Evolutionary conservation across 345 rosid species (phyloP).

Genomic region (Kandelia obovata): DNA sequence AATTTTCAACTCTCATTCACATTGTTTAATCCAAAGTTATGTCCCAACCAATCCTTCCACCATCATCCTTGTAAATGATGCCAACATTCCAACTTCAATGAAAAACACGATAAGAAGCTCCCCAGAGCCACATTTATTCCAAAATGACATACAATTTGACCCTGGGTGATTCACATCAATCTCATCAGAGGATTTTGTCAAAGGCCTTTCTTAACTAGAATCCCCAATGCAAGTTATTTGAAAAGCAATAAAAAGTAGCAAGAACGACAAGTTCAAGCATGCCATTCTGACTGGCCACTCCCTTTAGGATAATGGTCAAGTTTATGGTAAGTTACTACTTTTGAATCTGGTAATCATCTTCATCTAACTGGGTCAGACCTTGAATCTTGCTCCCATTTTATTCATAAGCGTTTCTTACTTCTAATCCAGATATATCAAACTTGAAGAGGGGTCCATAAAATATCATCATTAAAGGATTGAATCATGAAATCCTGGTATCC

Average conservation of each 20-base stretch:
- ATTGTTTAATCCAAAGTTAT: neutral
- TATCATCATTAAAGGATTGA: neutral
- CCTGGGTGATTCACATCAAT: neutral
- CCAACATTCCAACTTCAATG: conserved; percentile 3
- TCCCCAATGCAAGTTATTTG: too few species aligned
- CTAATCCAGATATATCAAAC: conserved; percentile 1
- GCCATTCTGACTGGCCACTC: too few species aligned
- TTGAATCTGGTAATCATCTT: neutral
- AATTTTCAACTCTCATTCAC: neutral
- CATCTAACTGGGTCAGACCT: neutral
- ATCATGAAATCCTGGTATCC: neutral
- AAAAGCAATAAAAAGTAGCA: too few species aligned
- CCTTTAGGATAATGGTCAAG: too few species aligned
- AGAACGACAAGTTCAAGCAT: too few species aligned
- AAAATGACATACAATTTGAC: conserved; percentile 3
- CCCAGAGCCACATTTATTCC: conserved; percentile 4
- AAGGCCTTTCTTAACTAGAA: too few species aligned
- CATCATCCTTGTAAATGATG: conserved; percentile 1
- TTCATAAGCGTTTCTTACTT: neutral
- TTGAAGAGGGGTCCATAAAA: neutral
- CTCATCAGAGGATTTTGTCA: conserved; percentile 1
- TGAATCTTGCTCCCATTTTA: neutral
- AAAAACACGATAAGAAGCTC: neutral
- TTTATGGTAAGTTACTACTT: neutral
- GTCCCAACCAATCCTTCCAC: neutral